Evolutionary conservation across 805 yeast genomes (phyloP).

Genomic region (Spathaspora girioi): DNA sequence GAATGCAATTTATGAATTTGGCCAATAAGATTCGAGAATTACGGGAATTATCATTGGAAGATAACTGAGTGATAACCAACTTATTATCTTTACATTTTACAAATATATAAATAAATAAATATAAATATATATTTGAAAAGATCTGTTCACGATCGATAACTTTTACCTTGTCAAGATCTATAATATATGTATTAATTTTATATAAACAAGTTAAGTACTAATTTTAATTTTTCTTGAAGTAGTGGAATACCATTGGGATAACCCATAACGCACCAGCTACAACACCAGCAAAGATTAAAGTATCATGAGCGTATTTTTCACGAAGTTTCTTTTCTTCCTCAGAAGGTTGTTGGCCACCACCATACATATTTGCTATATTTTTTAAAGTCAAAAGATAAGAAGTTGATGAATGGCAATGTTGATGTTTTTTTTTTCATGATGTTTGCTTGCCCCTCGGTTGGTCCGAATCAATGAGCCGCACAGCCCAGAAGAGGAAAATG

Average conservation of each 20-base stretch:
- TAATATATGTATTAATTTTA: background rate
- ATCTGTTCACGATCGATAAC: too few relatives aligned
- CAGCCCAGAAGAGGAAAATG: too few relatives aligned
- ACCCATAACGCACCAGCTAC: constrained; percentile 65
- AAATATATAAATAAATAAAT: constrained; percentile 1
- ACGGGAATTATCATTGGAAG: constrained; percentile 19
- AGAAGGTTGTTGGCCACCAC: constrained; percentile 50
- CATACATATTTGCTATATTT: constrained; percentile 21
- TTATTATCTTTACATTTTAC: background rate
- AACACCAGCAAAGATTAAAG: constrained; percentile 56
- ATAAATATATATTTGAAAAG: background rate
- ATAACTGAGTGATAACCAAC: constrained; percentile 1
- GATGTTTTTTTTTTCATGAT: background rate
- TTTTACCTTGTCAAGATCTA: too few relatives aligned
- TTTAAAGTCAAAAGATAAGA: background rate
- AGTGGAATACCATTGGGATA: constrained; percentile 54
- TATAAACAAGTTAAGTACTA: background rate
- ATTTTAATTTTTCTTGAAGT: constrained; percentile 38
- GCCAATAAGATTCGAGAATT: constrained; percentile 34
- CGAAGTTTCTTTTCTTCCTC: constrained; percentile 69
- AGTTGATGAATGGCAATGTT: too few relatives aligned
- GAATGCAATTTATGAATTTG: constrained; percentile 40
- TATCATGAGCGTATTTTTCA: constrained; percentile 57
- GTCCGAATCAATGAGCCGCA: too few relatives aligned
- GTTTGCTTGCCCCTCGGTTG: too few relatives aligned